Base-by-base conservation (phyloP, 2,329 filamentous ascomycete species). In the Ciborinia camelliae region DNA sequence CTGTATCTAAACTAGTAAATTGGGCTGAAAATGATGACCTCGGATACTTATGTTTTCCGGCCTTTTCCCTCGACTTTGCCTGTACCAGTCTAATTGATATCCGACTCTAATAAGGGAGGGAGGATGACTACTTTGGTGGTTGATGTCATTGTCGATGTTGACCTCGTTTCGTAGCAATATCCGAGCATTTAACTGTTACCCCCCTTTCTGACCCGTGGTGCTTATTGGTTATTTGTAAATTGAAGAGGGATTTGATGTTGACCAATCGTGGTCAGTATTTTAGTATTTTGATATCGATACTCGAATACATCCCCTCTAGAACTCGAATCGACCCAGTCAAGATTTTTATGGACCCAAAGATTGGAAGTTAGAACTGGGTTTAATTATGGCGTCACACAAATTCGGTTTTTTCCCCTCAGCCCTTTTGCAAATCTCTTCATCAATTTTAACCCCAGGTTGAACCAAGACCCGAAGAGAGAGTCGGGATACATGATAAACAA, bases 341-440 rank as follows among this genome's bases (percentile, higher is more conserved):
- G 37, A 30, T n/a, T 37, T 39, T 54, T 39, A 54, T 54, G 51
- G 51, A 54, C 26, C 3, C 35, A 54, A 23, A 54, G 32, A 37
- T 39, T 39, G 51, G n/a, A n/a, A n/a, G n/a, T n/a, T n/a, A 12
- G 20, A 43, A 57, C 26, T 30, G 26, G 32, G 20, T 57, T 23
- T 32, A 30, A 57, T 57, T 4, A 63, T 63, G 45, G 52, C 61
- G 61, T 63, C 61, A 63, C 52, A 58, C 35, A 37, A n/a, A 63
- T 30, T 23, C n/a, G 14, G 20, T 52, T 37, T 54, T 58, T 58
- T 41, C 32, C 48, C 41, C 41, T 15, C 53, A 41, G 23, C 37
- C 51, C 50, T 43, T 59, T 35, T 58, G 12, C 23, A 48, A 35
- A 23, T 41, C 55, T 23, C 20, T 47, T 18, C 12, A 52, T 35